A percentile compares a stretch with the other conserved stretches of the same genome.
These are phyloP conservation scores for Pleurotus cornucopiae DNA, from an alignment of 768 basidiomycete species.

Conservation along the genomic window DNA sequence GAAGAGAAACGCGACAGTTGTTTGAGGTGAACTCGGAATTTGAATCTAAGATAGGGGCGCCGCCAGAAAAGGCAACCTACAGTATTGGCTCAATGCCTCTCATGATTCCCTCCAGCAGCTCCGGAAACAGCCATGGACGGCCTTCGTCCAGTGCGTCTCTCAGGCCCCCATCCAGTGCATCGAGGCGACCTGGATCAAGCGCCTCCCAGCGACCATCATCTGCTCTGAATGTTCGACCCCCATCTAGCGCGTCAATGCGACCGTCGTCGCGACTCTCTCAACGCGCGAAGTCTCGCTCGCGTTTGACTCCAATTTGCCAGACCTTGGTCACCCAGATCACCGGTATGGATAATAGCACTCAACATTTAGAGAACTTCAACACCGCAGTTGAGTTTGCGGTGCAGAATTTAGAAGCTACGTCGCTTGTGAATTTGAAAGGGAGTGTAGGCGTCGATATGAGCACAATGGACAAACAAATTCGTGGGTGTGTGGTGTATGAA, in stretches of 20 bases:
- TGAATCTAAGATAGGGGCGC: no score
- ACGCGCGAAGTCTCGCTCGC: constrained; percentile 24
- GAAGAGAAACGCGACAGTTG: no score
- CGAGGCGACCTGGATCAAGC: constrained; percentile 41
- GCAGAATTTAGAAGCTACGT: constrained; percentile 54
- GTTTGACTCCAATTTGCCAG: constrained; percentile 52
- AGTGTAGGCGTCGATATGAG: constrained; percentile 53
- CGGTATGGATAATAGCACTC: constrained; percentile 43
- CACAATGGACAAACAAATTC: constrained; percentile 50
- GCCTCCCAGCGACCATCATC: constrained; percentile 41
- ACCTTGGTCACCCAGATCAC: constrained; percentile 50
- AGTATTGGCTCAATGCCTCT: no score
- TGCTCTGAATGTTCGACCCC: constrained; percentile 29
- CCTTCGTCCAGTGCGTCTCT: constrained; percentile 19
- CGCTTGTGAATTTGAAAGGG: constrained; percentile 40
- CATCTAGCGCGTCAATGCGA: constrained; percentile 37
- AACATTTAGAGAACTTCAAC: constrained; percentile 34
- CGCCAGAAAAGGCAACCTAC: no score
- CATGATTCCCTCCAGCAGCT: constrained; percentile 8
- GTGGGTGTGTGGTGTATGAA: constrained; percentile 39
- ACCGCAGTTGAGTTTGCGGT: constrained; percentile 51
- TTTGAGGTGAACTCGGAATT: no score
- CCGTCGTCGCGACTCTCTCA: constrained; percentile 52
- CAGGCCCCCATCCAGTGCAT: constrained; percentile 29
- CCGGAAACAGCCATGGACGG: constrained; percentile 5